Conservation (phyloP, 2,329 filamentous ascomycete genomes). For the Venturia carpophila region DNA sequence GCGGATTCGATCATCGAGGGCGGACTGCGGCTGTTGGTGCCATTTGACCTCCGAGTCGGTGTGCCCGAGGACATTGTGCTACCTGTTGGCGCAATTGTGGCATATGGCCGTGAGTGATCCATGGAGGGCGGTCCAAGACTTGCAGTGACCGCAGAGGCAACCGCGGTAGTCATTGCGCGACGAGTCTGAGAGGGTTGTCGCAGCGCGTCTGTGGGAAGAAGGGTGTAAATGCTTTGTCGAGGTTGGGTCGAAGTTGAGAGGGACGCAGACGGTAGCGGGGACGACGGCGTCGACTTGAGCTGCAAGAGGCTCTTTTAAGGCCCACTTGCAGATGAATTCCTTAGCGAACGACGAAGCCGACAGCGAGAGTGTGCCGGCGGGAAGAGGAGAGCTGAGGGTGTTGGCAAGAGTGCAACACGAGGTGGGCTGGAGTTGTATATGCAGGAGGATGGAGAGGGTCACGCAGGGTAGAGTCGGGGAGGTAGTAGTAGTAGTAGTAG, state of each 20-base stretch:
- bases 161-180: conserved; percentile 39
- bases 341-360: conserved; percentile 33
- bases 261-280: not conserved
- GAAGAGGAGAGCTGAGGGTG: conserved; percentile 2
- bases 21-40: conserved; percentile 18
- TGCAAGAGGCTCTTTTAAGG: not conserved
- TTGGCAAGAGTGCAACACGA: not conserved
- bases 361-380: conserved; percentile 38
- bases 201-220: not conserved
- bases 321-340: not conserved
- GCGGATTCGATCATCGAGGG: conserved; percentile 26
- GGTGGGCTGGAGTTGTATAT: not conserved
- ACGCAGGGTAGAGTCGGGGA: not conserved
- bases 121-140: conserved; percentile 29
- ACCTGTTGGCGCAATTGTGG: conserved; percentile 34
- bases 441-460: not conserved
- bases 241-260: not conserved
- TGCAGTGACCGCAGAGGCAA: conserved; percentile 36
- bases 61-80: conserved; percentile 21
- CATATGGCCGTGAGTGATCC: conserved; percentile 36
- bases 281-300: not conserved
- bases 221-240: not conserved
- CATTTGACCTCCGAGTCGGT: conserved; percentile 19
- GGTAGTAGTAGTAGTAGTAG: not conserved
- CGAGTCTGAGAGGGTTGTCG: not conserved